These are phyloP conservation scores for Rhizophora mangle DNA, from an alignment of 345 rosid genomes.

Conservation along the genomic window DNA sequence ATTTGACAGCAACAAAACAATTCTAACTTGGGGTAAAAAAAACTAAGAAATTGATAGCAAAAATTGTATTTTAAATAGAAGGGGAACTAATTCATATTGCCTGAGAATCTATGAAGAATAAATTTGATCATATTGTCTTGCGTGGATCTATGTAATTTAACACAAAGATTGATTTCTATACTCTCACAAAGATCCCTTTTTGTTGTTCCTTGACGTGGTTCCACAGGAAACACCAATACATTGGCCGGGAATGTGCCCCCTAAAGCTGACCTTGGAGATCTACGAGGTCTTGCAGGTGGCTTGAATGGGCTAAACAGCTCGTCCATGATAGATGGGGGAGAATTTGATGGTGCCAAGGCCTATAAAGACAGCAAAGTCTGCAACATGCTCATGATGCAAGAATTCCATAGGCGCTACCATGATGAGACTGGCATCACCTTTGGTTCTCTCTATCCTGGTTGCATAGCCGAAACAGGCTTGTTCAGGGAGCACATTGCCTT, in stretches of 20 bases:
- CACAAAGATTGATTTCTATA: too few species aligned
- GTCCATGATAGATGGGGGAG: constrained; percentile 91
- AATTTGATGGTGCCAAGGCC: constrained; percentile 93
- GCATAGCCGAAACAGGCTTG: constrained; percentile 93
- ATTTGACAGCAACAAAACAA: not conserved
- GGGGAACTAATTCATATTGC: not conserved
- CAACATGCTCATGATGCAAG: constrained; percentile 97
- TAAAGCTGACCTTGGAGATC: constrained; percentile 86
- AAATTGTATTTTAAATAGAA: too few species aligned
- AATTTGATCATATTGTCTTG: not conserved
- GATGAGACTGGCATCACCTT: constrained; percentile 80
- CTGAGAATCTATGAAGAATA: not conserved
- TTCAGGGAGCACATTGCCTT: constrained; percentile 89
- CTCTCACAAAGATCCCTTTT: too few species aligned
- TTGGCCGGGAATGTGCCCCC: constrained; percentile 97
- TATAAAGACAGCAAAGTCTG: constrained; percentile 98
- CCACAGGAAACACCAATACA: constrained; percentile 84
- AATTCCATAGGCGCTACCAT: constrained; percentile 84
- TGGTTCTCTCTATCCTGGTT: constrained; percentile 92
- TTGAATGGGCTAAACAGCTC: constrained; percentile 68
- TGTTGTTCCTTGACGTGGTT: not conserved
- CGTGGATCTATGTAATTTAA: too few species aligned
- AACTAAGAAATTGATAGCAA: too few species aligned
- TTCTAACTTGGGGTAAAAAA: too few species aligned
- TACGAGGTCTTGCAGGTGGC: constrained; percentile 80